These are phyloP conservation scores for Atkinsonella hypoxylon DNA, from an alignment of 2,329 filamentous ascomycete species.

Conservation along the genomic window DNA sequence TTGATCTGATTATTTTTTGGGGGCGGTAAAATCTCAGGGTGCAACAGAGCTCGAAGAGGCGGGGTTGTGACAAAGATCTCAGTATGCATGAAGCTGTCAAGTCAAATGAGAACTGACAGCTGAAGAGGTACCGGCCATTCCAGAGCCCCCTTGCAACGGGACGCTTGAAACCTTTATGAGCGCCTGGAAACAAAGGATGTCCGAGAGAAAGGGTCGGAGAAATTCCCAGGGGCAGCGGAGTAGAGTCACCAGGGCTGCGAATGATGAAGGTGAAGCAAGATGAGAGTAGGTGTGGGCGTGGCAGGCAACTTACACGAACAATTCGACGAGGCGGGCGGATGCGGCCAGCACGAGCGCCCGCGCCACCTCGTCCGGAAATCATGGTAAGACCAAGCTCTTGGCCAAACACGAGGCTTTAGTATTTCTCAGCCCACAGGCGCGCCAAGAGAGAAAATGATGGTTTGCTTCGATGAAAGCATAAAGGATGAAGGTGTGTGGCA, in stretches of 20 bases:
- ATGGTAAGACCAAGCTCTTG: conserved; percentile 16
- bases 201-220: not conserved
- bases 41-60: not conserved
- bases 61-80: not conserved
- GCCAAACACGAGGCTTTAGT: not conserved
- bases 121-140: not conserved
- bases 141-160: not conserved
- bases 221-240: not conserved
- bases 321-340: conserved; percentile 32
- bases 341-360: conserved; percentile 25
- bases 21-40: not conserved
- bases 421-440: not conserved
- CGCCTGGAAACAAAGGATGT: not conserved
- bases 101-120: not conserved
- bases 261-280: not conserved
- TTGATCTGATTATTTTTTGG: not conserved
- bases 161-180: not conserved
- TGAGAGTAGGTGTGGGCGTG: not conserved
- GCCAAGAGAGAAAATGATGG: not conserved
- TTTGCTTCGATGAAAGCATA: not conserved
- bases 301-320: conserved; percentile 24
- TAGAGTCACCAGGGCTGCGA: not conserved
- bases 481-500: not conserved
- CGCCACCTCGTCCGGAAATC: conserved; percentile 38
- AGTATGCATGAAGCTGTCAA: not conserved